Percentiles rank a stretch among this genome's conserved stretches.
Conservation (phyloP, 1,284 basidiomycete genomes). For the Sanguinoderma infundibulare region DNA sequence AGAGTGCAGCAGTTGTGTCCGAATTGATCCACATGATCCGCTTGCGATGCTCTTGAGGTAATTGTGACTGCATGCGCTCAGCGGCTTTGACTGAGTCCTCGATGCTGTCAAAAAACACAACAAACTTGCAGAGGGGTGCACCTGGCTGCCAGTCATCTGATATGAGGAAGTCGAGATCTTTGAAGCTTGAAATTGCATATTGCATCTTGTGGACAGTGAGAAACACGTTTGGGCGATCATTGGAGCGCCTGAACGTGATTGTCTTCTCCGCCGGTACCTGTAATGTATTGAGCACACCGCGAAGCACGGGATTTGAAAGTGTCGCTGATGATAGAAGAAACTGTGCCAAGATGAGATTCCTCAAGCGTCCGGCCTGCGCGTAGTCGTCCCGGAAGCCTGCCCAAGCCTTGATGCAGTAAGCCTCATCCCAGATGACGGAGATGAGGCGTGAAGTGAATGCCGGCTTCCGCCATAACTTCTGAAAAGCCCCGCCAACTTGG, state of each 20-base stretch:
- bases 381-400: slow-evolving; percentile 39
- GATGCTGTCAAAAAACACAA: slow-evolving; percentile 38
- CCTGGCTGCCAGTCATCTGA: slow-evolving; percentile 18
- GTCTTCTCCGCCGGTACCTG: background rate
- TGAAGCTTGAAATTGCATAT: slow-evolving; percentile 28
- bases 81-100: slow-evolving; percentile 32
- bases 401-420: slow-evolving; percentile 42
- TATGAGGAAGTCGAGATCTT: slow-evolving; percentile 39
- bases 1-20: slow-evolving; percentile 30
- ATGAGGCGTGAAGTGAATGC: slow-evolving; percentile 32
- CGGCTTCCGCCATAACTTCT: slow-evolving; percentile 32
- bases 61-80: slow-evolving; percentile 17
- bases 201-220: slow-evolving; percentile 33
- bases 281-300: slow-evolving; percentile 31
- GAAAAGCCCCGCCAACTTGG: slow-evolving; percentile 24
- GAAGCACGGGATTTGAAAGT: slow-evolving; percentile 31
- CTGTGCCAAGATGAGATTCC: slow-evolving; percentile 33
- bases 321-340: slow-evolving; percentile 42
- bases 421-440: slow-evolving; percentile 41
- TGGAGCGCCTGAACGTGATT: slow-evolving; percentile 26
- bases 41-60: slow-evolving; percentile 23
- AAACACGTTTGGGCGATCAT: slow-evolving; percentile 40
- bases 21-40: slow-evolving; percentile 38
- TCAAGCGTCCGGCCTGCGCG: slow-evolving; percentile 30
- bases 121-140: slow-evolving; percentile 25